These are phyloP conservation scores for Kodamaea nitidulidarum DNA, from an alignment of 805 yeast species.

Conservation along the genomic window DNA sequence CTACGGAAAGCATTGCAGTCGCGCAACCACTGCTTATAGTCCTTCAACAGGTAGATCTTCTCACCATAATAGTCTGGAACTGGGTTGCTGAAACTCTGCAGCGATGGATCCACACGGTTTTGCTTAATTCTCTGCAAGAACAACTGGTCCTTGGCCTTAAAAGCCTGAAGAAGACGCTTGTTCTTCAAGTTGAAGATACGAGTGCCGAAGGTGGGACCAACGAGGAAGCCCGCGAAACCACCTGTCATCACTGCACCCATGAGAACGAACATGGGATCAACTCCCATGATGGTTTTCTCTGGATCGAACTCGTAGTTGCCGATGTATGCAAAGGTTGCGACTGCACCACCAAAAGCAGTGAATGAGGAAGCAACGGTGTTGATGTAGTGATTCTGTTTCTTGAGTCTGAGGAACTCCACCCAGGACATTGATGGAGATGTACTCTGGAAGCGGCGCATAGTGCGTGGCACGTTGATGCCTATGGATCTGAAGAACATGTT, in stretches of 20 bases:
- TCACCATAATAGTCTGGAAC: slow-evolving; percentile 99
- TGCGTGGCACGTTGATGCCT: slow-evolving; percentile 13
- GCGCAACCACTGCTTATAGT: slow-evolving; percentile 92
- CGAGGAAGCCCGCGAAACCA: slow-evolving; percentile 72
- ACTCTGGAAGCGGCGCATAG: slow-evolving; percentile 21
- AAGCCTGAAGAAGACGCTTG: slow-evolving; percentile 43
- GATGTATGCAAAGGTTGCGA: slow-evolving; percentile 67
- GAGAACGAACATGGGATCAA: slow-evolving; percentile 82
- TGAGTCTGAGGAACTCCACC: slow-evolving; percentile 73
- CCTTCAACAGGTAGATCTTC: slow-evolving; percentile 79
- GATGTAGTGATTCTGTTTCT: slow-evolving; percentile 70
- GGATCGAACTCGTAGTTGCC: slow-evolving; percentile 85
- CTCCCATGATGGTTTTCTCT: slow-evolving; percentile 78
- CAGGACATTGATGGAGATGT: slow-evolving; percentile 47
- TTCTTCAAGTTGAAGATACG: slow-evolving; percentile 58
- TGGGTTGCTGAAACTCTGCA: slow-evolving; percentile 87
- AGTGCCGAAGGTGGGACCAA: slow-evolving; percentile 79
- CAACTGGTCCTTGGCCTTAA: slow-evolving; percentile 59
- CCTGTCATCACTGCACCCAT: slow-evolving; percentile 69
- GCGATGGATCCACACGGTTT: slow-evolving; percentile 88
- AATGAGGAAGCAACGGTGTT: slow-evolving; percentile 64
- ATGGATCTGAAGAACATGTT: slow-evolving; percentile 10
- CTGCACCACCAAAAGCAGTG: slow-evolving; percentile 64
- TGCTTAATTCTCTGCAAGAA: slow-evolving; percentile 70
- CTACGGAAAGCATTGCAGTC: slow-evolving; percentile 89